Conservation (phyloP, 2,329 filamentous ascomycete species). For the Pochonia chlamydosporia region DNA sequence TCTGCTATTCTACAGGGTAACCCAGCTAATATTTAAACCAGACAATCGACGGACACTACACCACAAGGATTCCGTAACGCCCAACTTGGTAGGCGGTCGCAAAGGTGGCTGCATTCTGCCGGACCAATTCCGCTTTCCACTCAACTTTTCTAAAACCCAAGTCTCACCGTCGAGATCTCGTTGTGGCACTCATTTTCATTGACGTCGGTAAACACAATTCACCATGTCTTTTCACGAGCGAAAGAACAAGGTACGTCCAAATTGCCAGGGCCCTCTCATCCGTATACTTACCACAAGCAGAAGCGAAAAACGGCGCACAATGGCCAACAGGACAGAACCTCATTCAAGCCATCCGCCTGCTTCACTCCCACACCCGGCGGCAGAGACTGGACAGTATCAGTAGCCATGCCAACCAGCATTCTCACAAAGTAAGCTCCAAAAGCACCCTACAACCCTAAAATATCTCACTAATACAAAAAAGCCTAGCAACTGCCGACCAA, state of each 20-base stretch:
- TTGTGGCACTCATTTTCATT: background rate
- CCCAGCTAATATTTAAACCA: too few species aligned
- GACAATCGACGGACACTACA: slow-evolving; percentile 17
- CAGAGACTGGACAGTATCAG: slow-evolving; percentile 67
- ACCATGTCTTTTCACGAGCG: slow-evolving; percentile 28
- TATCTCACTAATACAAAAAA: slow-evolving; percentile 25
- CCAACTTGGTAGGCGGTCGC: slow-evolving; percentile 14
- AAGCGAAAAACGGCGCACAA: slow-evolving; percentile 45
- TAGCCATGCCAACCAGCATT: slow-evolving; percentile 74
- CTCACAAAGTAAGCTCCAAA: slow-evolving; percentile 62
- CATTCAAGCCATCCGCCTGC: slow-evolving; percentile 59
- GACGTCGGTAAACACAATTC: background rate
- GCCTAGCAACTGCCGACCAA: slow-evolving; percentile 67
- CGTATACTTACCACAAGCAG: slow-evolving; percentile 22
- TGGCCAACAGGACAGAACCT: slow-evolving; percentile 34
- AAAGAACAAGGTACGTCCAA: slow-evolving; percentile 21
- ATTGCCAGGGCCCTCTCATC: too few species aligned
- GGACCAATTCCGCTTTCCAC: slow-evolving; percentile 12
- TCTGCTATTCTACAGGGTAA: too few species aligned
- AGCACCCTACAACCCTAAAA: too few species aligned
- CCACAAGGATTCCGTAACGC: slow-evolving; percentile 6
- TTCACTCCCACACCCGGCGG: slow-evolving; percentile 59
- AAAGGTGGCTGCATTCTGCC: slow-evolving; percentile 18
- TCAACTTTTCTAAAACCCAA: slow-evolving; percentile 15
- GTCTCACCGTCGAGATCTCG: background rate